Evolutionary conservation across 1,284 basidiomycete genomes (phyloP).

Genomic region (Flammula alnicola): DNA sequence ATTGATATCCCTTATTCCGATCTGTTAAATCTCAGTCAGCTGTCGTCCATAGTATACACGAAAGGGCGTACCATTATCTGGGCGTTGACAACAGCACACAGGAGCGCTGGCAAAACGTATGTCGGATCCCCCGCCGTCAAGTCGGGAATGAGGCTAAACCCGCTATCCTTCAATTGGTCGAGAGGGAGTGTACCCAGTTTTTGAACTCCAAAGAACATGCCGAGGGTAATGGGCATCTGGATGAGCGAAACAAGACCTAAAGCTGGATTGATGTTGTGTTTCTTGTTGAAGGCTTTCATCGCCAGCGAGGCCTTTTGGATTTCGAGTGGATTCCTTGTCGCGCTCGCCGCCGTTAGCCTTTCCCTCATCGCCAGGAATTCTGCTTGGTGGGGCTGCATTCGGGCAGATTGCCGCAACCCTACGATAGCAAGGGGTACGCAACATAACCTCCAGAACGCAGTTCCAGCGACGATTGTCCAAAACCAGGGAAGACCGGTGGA

Average conservation of each 20-base stretch:
- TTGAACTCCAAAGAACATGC: slow-evolving; percentile 86
- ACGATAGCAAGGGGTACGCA: slow-evolving; percentile 76
- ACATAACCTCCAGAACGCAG: slow-evolving; percentile 68
- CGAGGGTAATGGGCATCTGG: slow-evolving; percentile 83
- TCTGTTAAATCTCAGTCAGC: slow-evolving; percentile 39
- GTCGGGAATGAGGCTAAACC: slow-evolving; percentile 78
- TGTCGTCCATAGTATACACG: neutral
- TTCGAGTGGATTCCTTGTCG: slow-evolving; percentile 31
- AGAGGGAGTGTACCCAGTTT: slow-evolving; percentile 75
- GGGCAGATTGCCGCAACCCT: slow-evolving; percentile 68
- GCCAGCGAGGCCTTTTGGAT: slow-evolving; percentile 23
- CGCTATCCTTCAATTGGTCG: slow-evolving; percentile 77
- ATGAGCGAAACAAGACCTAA: slow-evolving; percentile 64
- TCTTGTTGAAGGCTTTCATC: slow-evolving; percentile 67
- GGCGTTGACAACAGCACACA: slow-evolving; percentile 69
- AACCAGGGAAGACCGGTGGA: slow-evolving; percentile 85
- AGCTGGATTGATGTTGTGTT: slow-evolving; percentile 70
- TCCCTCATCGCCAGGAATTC: slow-evolving; percentile 52
- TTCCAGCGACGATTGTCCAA: slow-evolving; percentile 78
- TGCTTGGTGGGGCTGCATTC: slow-evolving; percentile 67
- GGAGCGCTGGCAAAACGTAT: slow-evolving; percentile 72
- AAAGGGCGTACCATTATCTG: slow-evolving; percentile 67
- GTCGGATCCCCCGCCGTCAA: slow-evolving; percentile 82
- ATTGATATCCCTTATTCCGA: slow-evolving; percentile 64
- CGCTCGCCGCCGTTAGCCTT: slow-evolving; percentile 45